Conservation (phyloP, 148 eudicot species). For the Dysphania ambrosioides region DNA sequence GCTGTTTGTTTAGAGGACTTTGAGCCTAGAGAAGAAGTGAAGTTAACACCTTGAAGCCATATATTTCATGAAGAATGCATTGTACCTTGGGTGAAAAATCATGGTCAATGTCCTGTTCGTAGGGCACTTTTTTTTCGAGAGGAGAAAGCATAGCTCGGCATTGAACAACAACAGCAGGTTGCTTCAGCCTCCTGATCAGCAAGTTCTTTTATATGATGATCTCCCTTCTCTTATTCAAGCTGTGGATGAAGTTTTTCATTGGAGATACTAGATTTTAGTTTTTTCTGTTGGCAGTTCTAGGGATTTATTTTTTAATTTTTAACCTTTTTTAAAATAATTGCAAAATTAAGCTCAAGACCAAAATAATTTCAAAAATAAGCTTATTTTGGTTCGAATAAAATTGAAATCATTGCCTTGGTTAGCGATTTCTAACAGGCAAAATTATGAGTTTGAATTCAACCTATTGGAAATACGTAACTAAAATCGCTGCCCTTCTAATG, state of each 20-base stretch:
- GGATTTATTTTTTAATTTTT: no score
- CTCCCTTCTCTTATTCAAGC: conserved; percentile 35
- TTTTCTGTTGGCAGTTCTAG: no score
- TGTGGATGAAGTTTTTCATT: conserved; percentile 35
- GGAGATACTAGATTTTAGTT: conserved; percentile 6
- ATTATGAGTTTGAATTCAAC: no score
- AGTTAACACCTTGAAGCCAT: conserved; percentile 68
- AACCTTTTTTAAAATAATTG: no score
- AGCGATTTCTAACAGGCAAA: no score
- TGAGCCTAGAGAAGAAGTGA: conserved; percentile 43
- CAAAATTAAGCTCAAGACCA: no score
- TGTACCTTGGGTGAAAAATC: conserved; percentile 81
- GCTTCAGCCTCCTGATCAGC: neutral
- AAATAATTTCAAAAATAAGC: no score
- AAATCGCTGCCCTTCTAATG: no score
- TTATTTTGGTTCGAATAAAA: no score
- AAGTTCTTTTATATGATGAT: conserved; percentile 17
- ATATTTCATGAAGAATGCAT: conserved; percentile 95
- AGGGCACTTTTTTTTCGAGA: conserved; percentile 40
- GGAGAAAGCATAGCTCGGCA: conserved; percentile 3
- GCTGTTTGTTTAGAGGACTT: conserved; percentile 84
- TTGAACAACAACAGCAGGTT: conserved; percentile 12
- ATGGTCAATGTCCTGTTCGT: conserved; percentile 74
- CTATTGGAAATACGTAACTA: no score
- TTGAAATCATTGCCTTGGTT: no score